Conservation (phyloP, 345 rosid species). For the Citrus trifoliata region DNA sequence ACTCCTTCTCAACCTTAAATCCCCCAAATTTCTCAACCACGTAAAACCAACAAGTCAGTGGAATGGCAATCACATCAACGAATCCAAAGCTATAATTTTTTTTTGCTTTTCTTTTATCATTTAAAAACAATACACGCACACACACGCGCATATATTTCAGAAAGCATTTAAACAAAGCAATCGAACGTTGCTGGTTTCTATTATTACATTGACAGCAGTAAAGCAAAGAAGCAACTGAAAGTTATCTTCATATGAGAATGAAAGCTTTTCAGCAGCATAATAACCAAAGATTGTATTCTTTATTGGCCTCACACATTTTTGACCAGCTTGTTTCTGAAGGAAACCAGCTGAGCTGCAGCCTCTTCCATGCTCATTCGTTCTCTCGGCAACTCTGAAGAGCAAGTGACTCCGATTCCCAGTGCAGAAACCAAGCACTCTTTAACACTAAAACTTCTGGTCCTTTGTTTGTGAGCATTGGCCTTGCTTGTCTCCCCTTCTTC, state of each 20-base stretch:
- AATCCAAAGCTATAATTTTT: no score
- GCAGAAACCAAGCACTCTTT: background rate
- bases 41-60: slow-evolving; percentile 55
- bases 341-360: background rate
- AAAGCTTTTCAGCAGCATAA: no score
- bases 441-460: background rate
- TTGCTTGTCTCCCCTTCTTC: background rate
- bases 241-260: no score
- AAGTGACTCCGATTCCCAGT: slow-evolving; percentile 19
- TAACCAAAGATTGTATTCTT: no score
- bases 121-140: no score
- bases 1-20: slow-evolving; percentile 36
- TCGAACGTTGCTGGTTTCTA: no score
- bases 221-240: no score
- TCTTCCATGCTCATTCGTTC: slow-evolving; percentile 8
- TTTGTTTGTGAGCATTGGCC: background rate
- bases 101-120: no score
- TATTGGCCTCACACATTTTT: background rate
- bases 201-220: no score
- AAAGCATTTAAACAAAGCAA: no score
- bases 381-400: slow-evolving; percentile 15
- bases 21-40: slow-evolving; percentile 47
- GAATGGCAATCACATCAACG: no score
- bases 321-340: background rate
- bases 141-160: no score